Evolutionary conservation across 371 early-diverging fungal species (phyloP).

Genomic region (Apophysomyces ossiformis): DNA sequence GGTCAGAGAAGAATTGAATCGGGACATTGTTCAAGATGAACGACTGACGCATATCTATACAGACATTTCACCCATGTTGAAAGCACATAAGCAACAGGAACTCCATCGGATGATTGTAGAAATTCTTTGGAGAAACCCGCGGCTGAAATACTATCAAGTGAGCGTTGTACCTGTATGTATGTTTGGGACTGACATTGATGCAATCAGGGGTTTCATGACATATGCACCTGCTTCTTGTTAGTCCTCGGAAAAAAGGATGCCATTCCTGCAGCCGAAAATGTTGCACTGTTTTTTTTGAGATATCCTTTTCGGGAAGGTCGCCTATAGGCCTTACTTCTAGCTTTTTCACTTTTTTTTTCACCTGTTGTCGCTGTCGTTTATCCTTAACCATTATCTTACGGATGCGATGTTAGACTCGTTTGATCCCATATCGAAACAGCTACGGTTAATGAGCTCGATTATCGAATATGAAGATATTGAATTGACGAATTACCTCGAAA

Average conservation of each 20-base stretch:
- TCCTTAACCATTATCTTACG: slow-evolving; percentile 35
- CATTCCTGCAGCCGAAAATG: slow-evolving; percentile 57
- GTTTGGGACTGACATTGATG: slow-evolving; percentile 2
- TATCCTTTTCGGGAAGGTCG: slow-evolving; percentile 32
- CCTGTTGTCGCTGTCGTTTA: not conserved
- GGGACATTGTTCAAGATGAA: not conserved
- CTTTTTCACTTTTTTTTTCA: not conserved
- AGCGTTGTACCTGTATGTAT: not conserved
- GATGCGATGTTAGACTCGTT: slow-evolving; percentile 59
- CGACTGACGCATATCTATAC: not conserved
- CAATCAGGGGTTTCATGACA: slow-evolving; percentile 56
- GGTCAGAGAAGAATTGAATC: slow-evolving; percentile 22
- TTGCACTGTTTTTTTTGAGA: slow-evolving; percentile 52
- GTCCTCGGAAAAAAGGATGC: slow-evolving; percentile 58
- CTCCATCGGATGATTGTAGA: slow-evolving; percentile 53
- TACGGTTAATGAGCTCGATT: slow-evolving; percentile 50
- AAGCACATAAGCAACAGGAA: slow-evolving; percentile 54
- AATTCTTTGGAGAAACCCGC: slow-evolving; percentile 56
- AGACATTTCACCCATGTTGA: slow-evolving; percentile 52
- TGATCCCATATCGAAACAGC: slow-evolving; percentile 52
- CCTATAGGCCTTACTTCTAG: not conserved
- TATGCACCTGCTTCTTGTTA: slow-evolving; percentile 53
- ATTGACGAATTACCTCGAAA: slow-evolving; percentile 40
- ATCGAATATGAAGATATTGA: slow-evolving; percentile 51
- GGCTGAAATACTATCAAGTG: slow-evolving; percentile 56